Evolutionary conservation across 1,139 yeast genomes (phyloP), one percentile per base, ranked within the genome.

Genomic region (Lodderomyces beijingensis): DNA sequence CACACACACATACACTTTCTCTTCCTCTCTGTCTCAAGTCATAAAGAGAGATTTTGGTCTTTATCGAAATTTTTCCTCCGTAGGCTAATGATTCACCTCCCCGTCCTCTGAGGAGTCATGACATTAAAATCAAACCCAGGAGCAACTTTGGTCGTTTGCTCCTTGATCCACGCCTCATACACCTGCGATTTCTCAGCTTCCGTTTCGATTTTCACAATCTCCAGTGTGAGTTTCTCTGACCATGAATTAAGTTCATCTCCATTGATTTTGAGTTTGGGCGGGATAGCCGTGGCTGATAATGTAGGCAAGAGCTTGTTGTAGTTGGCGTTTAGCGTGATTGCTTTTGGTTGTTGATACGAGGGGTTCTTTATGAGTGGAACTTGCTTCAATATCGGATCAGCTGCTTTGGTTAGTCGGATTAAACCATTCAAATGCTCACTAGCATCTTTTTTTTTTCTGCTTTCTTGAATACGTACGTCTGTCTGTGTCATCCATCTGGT

Each of bases 341-440:
- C 74, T 43, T 69, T 74, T 3, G 85, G 83, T 0, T 80, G 76
- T 37, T 66, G 71, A 43, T 59, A 67, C 16, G 62, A 57, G 1
- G 81, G 83, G 35, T 78, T 74, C 30, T 72, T 64, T 10, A 77
- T 68, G 28, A 79, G 59, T 0, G 86, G 84, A 1, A 79, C 71
- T 41, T 77, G 80, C 21, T 70, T 60, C 16, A 77, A 58, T 10
- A 70, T 40, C 0, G 73, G 65, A 42, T 76, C 79, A 25, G 76
- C 79, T 74, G 11, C 7, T 19, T n/a, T n/a, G n/a, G n/a, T n/a
- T n/a, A n/a, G n/a, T n/a, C n/a, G n/a, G n/a, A n/a, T n/a, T n/a
- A n/a, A n/a, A n/a, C n/a, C n/a, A n/a, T n/a, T n/a, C n/a, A n/a
- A n/a, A n/a, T n/a, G n/a, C n/a, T n/a, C n/a, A n/a, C n/a, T n/a